Base-by-base conservation (phyloP, 352 stramenopile genomes). In the Stramenopiles sp. region DNA sequence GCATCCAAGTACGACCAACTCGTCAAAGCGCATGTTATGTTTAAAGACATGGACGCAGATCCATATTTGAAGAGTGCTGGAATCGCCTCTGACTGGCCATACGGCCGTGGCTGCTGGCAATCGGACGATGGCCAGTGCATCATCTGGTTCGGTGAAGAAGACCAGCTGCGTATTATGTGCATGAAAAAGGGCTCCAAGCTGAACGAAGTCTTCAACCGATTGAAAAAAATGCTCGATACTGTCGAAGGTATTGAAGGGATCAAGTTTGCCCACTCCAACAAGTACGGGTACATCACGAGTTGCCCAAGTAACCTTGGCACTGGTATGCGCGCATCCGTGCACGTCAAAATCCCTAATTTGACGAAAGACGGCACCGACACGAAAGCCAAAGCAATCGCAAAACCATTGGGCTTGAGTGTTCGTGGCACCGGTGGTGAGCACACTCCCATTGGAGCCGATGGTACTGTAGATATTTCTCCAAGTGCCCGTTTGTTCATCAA, bases 261-360 rank as follows among this genome's bases (percentile, higher is more conserved):
- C 31, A 84, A 87, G 78, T 90, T 88, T 79, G 87, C 88, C 75
- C 84, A 88, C 79, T 85, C 84, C 73, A 80, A 87, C 37, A 79
- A 91, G 80, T 83, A 85, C 71, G 83, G 87, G 34, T 93, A 92
- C 78, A 84, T 95, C 34, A 91, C 87, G 68, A 84, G 83, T 30
- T 95, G 88, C 75, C 89, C 89, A 1, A 88, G 86, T 35, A 94
- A 95, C 78, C 78, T 94, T 34, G 89, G 89, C 74, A 94, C 89
- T 32, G 88, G 87, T 0, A 82, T 95, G 75, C 81, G 88, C 63
- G 88, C 89, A 0, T 89, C 81, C 18, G 86, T 95, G 35, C 91
- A 92, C 81, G 87, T 95, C 69, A 89, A 90, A 75, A 79, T 95
- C 37, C 84, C 85, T 48, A 92, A 92, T 69, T 81, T 96, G 68